Base-by-base conservation (phyloP, 345 rosid species). In the Aurinia saxatilis region DNA sequence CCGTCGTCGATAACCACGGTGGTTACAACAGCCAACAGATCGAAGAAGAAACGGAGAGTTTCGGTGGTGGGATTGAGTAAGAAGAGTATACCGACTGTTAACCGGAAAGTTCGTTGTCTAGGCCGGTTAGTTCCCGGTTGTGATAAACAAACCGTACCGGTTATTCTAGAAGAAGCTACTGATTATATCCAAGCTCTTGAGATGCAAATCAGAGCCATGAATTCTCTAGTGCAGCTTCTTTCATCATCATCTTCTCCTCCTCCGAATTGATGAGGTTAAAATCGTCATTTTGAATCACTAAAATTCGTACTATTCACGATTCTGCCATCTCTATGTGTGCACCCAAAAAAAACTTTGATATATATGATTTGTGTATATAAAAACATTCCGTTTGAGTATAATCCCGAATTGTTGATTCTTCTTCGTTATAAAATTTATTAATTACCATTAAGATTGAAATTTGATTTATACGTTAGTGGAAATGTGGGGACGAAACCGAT, bases 91-190 rank as follows among this genome's bases (percentile, higher is more conserved):
- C 91, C 90, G 45, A 71, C 81, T 7, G 84, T 90, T 10, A 95
- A 87, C 74, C 67, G 87, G 72, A 93, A 90, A 78, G 88, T 81
- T n/a, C 77, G 85, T 40, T 68, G 78, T 23, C 88, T 93, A 6
- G 95, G 99, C 47, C 83, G 91, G 68, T 68, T 95, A 70, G 95
- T 95, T 45, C 99, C 99, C 11, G 99, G 99, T 52, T 95, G 99
- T 79, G 79, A 87, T 39, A 90, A 88, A 65, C 80, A 95, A 73
- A 73, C 92, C 1, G 67, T 95, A 57, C 95, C 95, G 38, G 86
- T 95, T 14, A 86, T 95, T 49, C 82, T 95, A 35, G 97, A 95
- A 68, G 99, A 95, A 74, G 95, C 92, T 1, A 83, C 92, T 0
- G 99, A 95, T 78, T 95, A 95, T 23, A 95, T 95, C 18, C 85